These are phyloP conservation scores for Trametes meyenii DNA, from an alignment of 768 basidiomycete genomes.

Conservation along the genomic window DNA sequence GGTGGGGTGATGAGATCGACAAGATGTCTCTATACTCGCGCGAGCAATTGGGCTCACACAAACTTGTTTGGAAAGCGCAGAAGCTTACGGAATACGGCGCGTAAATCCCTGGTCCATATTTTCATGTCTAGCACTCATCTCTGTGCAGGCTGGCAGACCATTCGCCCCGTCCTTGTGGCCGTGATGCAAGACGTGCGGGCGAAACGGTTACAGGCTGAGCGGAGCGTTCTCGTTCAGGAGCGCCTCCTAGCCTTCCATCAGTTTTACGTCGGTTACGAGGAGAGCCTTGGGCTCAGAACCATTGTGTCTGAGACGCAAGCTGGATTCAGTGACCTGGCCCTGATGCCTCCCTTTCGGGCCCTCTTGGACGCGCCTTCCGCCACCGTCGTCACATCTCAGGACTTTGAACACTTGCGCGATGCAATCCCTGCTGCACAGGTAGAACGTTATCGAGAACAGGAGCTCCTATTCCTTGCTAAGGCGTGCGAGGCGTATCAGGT, in stretches of 20 bases:
- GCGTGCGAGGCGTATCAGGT: too few species aligned
- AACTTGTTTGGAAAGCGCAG: conserved; percentile 17
- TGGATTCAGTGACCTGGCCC: background rate
- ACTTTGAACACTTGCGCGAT: background rate
- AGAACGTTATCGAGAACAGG: background rate
- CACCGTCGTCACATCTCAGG: background rate
- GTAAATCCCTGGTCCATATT: background rate
- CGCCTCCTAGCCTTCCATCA: background rate
- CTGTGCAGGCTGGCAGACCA: background rate
- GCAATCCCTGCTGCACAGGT: background rate
- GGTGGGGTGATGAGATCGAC: conserved; percentile 11
- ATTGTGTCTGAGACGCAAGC: background rate
- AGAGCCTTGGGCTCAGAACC: background rate
- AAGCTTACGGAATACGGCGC: background rate
- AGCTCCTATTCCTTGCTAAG: background rate
- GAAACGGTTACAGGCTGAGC: background rate
- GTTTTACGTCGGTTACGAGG: background rate
- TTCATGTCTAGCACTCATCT: background rate
- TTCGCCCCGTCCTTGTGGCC: background rate
- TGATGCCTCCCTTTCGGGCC: conserved; percentile 1
- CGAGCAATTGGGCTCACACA: background rate
- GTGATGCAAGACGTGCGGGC: background rate
- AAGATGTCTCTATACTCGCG: background rate
- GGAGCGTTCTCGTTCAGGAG: background rate
- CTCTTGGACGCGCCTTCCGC: conserved; percentile 2